Percentiles rank a stretch among this genome's conserved stretches.
Evolutionary conservation across 2,329 filamentous ascomycete species (phyloP).

Genomic region (Claviceps sp.): DNA sequence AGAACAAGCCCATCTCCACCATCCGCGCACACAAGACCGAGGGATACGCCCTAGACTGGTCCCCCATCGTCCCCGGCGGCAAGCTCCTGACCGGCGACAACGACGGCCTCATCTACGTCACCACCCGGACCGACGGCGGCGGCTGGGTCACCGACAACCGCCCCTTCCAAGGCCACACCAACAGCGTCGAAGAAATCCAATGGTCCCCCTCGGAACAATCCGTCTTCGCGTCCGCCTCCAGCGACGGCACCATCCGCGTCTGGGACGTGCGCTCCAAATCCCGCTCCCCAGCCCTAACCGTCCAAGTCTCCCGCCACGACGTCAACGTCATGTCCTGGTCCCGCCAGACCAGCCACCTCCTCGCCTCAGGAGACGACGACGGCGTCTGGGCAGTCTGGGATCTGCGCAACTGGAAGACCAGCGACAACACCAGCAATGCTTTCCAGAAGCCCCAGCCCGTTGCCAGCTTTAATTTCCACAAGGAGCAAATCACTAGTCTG

Average conservation of each 20-base stretch:
- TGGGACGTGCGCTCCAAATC: constrained; percentile 93
- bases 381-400: constrained; percentile 96
- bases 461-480: constrained; percentile 91
- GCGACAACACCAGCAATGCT: constrained; percentile 16
- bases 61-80: constrained; percentile 58
- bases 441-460: constrained; percentile 56
- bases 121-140: constrained; percentile 73
- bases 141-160: constrained; percentile 79
- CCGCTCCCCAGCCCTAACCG: constrained; percentile 72
- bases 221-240: constrained; percentile 88
- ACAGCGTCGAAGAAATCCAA: constrained; percentile 86
- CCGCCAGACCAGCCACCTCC: constrained; percentile 69
- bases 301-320: constrained; percentile 71
- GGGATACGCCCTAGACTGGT: constrained; percentile 97
- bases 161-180: constrained; percentile 70
- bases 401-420: constrained; percentile 76
- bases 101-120: constrained; percentile 77
- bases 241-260: constrained; percentile 86
- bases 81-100: constrained; percentile 89
- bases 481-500: constrained; percentile 87
- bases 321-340: constrained; percentile 98
- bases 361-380: constrained; percentile 86
- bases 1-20: constrained; percentile 79
- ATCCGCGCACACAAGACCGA: constrained; percentile 85
- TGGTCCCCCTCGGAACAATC: constrained; percentile 91